Percentiles rank a stretch among this genome's conserved stretches.
phyloP scores from a whole-genome alignment of 805 yeast genomes.

The Saccharomyces paradoxus region DNA sequence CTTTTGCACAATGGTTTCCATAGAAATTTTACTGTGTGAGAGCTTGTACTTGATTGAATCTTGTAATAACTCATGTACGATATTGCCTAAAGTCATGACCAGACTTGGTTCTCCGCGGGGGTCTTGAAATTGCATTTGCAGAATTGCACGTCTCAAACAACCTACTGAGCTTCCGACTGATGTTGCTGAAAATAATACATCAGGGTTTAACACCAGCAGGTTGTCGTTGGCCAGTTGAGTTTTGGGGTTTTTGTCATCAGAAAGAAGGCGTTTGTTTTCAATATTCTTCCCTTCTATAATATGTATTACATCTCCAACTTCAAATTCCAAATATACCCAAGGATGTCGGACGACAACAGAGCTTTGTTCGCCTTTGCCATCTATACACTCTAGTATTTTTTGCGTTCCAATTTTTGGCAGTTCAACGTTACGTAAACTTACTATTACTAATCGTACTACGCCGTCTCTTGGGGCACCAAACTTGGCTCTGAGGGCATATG shows the following conservation, averaged over 20 bases:
- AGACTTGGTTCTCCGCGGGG: constrained; percentile 52
- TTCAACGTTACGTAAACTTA: constrained; percentile 9
- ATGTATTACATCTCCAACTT: constrained; percentile 52
- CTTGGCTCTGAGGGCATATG: constrained; percentile 24
- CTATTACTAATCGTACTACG: constrained; percentile 31
- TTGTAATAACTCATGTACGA: constrained; percentile 69
- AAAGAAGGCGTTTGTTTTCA: constrained; percentile 22
- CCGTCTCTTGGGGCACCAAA: constrained; percentile 40
- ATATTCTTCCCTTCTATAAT: constrained; percentile 39
- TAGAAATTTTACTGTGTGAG: constrained; percentile 21
- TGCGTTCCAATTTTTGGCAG: constrained; percentile 34
- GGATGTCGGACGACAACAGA: constrained; percentile 54
- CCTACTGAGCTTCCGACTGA: constrained; percentile 64
- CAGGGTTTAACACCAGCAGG: constrained; percentile 78
- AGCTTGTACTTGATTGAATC: constrained; percentile 34
- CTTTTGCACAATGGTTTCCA: constrained; percentile 24
- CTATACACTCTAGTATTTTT: constrained; percentile 45
- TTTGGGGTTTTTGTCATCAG: constrained; percentile 23
- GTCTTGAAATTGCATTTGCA: constrained; percentile 46
- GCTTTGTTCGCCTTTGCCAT: constrained; percentile 26
- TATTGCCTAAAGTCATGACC: constrained; percentile 72
- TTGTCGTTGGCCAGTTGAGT: constrained; percentile 36
- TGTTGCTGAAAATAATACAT: constrained; percentile 72
- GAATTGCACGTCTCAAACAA: constrained; percentile 65
- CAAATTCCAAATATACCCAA: constrained; percentile 44